Percentiles rank a stretch among this genome's conserved stretches.
Conservation (phyloP, 352 stramenopile species). For the Pythium rhizo-oryzae region DNA sequence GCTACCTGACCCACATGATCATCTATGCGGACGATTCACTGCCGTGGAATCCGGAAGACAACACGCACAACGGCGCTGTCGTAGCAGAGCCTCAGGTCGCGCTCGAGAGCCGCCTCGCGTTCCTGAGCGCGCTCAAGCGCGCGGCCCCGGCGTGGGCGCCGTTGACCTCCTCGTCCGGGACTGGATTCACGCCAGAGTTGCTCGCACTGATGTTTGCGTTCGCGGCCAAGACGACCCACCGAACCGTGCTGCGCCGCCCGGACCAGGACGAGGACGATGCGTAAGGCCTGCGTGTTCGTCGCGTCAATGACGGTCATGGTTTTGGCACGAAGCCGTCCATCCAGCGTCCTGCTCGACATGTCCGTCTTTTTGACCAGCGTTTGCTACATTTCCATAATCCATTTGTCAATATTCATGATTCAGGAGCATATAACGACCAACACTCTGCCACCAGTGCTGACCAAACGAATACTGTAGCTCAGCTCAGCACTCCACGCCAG, state of each 20-base stretch:
- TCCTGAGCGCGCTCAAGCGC: not conserved
- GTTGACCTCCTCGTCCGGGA: not conserved
- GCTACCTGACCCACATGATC: not conserved
- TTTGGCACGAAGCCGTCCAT: no score
- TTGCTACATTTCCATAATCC: no score
- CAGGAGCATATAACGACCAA: no score
- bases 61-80: not conserved
- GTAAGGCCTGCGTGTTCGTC: no score
- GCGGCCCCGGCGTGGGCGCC: not conserved
- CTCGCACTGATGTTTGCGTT: constrained; percentile 1
- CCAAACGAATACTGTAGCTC: no score
- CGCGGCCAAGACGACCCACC: not conserved
- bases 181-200: not conserved
- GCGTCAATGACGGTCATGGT: no score
- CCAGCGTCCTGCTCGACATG: no score
- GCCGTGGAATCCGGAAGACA: not conserved
- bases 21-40: not conserved
- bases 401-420: no score
- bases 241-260: not conserved
- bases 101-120: not conserved
- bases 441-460: no score
- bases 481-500: no score
- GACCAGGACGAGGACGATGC: not conserved
- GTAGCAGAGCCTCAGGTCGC: not conserved
- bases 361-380: no score